Conservation (phyloP, 176 grass and related monocot species). For the Oryza brachyantha region DNA sequence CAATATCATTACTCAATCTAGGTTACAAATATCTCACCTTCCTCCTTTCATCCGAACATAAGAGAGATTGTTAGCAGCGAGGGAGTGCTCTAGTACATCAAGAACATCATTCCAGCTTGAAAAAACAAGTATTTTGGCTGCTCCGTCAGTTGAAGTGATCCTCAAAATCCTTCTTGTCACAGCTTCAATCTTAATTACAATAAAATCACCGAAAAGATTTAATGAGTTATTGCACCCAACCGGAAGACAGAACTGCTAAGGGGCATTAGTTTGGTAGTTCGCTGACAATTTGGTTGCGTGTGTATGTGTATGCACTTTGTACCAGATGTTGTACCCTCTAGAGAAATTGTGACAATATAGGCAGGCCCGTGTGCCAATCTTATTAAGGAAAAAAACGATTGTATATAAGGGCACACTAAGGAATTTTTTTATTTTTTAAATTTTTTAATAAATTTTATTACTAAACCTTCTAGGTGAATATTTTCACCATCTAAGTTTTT, state of each 20-base stretch:
- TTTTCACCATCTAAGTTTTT: no score
- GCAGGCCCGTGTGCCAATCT: background rate
- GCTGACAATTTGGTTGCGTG: background rate
- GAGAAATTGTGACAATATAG: background rate
- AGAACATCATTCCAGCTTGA: constrained; percentile 98
- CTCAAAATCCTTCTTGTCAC: constrained; percentile 87
- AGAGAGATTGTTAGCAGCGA: constrained; percentile 64
- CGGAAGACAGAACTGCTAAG: constrained; percentile 1
- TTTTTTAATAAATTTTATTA: no score
- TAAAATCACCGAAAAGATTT: constrained; percentile 21
- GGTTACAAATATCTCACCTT: constrained; percentile 50
- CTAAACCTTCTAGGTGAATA: no score
- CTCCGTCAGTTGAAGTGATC: constrained; percentile 61
- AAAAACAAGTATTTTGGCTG: constrained; percentile 87
- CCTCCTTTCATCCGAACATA: constrained; percentile 98
- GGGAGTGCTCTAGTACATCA: constrained; percentile 83
- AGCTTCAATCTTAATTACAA: constrained; percentile 71
- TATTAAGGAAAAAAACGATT: background rate
- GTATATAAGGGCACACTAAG: no score
- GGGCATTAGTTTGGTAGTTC: background rate
- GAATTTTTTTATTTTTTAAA: no score
- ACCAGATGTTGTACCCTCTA: background rate
- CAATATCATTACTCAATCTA: background rate
- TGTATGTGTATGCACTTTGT: background rate
- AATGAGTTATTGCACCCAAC: background rate